Conservation (phyloP, 371 early-diverging fungal genomes). For the Mortierella sp. region DNA sequence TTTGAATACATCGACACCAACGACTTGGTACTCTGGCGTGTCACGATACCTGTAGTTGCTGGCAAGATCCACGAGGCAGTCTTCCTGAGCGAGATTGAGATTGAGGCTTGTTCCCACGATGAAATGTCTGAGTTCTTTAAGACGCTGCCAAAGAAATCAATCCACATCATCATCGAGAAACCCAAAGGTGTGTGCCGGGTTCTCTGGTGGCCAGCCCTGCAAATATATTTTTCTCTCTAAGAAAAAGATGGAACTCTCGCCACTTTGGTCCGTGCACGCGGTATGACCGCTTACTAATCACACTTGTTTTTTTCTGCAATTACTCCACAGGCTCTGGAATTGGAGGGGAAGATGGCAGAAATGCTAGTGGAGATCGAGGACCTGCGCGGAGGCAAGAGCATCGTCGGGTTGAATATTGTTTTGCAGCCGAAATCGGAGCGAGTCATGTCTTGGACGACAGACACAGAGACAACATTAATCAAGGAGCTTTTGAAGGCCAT, state of each 20-base stretch:
- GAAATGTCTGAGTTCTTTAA: background rate
- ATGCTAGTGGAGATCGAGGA: slow-evolving; percentile 1
- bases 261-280: slow-evolving; percentile 8
- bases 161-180: slow-evolving; percentile 2
- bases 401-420: slow-evolving; percentile 7
- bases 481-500: slow-evolving; percentile 15
- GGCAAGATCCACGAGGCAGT: background rate
- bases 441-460: slow-evolving; percentile 19
- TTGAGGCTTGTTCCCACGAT: background rate
- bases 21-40: background rate
- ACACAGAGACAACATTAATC: slow-evolving; percentile 15
- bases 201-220: background rate
- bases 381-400: slow-evolving; percentile 15
- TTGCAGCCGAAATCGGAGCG: slow-evolving; percentile 8
- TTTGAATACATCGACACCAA: background rate
- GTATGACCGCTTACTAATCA: background rate
- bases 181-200: background rate
- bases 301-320: background rate
- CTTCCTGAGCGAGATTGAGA: background rate
- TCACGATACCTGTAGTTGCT: background rate
- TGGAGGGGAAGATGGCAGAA: slow-evolving; percentile 9
- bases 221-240: background rate
- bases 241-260: background rate
- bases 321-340: slow-evolving; percentile 2
- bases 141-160: background rate